These are phyloP conservation scores for Umbilicus rupestris DNA, from an alignment of 164 flowering plant genomes.

Conservation along the genomic window DNA sequence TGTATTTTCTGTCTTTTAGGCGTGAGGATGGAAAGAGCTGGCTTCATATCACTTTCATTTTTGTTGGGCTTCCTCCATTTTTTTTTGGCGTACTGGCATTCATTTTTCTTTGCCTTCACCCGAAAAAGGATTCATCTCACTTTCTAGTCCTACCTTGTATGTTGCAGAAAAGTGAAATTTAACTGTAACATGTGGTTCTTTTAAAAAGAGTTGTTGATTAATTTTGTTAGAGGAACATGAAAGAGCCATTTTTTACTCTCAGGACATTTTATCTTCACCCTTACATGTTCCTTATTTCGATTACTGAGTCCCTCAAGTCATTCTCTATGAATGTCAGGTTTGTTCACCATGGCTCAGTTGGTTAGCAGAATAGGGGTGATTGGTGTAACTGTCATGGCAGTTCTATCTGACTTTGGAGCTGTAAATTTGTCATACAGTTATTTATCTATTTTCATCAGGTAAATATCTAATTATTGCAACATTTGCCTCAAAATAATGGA, in stretches of 20 bases:
- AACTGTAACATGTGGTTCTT: not conserved
- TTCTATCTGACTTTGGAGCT: constrained; percentile 97
- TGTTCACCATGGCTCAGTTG: constrained; percentile 89
- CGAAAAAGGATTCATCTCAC: constrained; percentile 59
- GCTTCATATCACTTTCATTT: constrained; percentile 73
- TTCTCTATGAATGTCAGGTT: constrained; percentile 17
- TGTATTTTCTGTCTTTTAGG: constrained; percentile 41
- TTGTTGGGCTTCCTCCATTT: constrained; percentile 82
- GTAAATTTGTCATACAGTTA: constrained; percentile 97
- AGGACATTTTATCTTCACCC: not conserved
- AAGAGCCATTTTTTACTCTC: not conserved
- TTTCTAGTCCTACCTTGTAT: not conserved
- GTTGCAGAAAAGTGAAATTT: not conserved
- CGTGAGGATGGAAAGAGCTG: constrained; percentile 82
- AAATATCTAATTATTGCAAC: constrained; percentile 2
- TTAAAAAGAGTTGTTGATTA: not conserved
- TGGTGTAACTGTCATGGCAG: constrained; percentile 97
- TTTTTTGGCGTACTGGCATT: constrained; percentile 95
- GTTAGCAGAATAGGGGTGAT: constrained; percentile 96
- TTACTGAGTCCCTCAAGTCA: not conserved
- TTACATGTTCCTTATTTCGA: not conserved
- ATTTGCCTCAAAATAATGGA: not conserved
- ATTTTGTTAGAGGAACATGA: not conserved
- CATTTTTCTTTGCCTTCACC: constrained; percentile 99
- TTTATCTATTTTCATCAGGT: constrained; percentile 93